Conservation (phyloP, 2,329 filamentous ascomycete species). For the Metarhizium robertsii region DNA sequence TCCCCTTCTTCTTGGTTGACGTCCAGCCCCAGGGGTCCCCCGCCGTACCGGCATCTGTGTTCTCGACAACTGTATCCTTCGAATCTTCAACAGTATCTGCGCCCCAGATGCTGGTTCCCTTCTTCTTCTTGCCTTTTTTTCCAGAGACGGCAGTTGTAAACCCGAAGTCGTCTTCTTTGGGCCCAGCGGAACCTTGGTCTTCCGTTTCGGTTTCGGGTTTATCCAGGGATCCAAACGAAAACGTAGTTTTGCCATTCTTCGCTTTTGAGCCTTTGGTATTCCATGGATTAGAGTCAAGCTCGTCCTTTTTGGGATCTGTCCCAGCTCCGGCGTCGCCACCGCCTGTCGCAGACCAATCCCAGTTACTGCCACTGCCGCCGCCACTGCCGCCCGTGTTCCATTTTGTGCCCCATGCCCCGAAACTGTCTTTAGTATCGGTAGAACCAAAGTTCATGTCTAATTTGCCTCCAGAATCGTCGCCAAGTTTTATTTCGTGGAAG, state of each 20-base stretch:
- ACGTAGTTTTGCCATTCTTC: slow-evolving; percentile 37
- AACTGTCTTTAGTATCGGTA: slow-evolving; percentile 32
- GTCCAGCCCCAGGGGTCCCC: slow-evolving; percentile 26
- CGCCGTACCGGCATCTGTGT: slow-evolving; percentile 12
- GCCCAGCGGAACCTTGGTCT: slow-evolving; percentile 19
- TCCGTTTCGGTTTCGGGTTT: slow-evolving; percentile 28
- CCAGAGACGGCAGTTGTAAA: slow-evolving; percentile 14
- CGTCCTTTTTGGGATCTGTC: slow-evolving; percentile 30
- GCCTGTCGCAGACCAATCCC: slow-evolving; percentile 29
- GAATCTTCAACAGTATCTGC: slow-evolving; percentile 23
- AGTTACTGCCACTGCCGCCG: slow-evolving; percentile 20
- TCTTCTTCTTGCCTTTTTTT: slow-evolving; percentile 36
- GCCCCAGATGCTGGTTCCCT: slow-evolving; percentile 27
- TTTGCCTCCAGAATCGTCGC: slow-evolving; percentile 48
- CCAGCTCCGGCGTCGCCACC: slow-evolving; percentile 16
- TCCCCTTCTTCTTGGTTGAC: slow-evolving; percentile 32
- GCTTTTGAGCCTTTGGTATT: slow-evolving; percentile 34
- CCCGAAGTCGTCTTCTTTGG: slow-evolving; percentile 22
- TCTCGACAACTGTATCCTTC: slow-evolving; percentile 14
- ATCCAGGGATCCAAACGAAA: slow-evolving; percentile 40
- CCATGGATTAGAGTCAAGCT: slow-evolving; percentile 41
- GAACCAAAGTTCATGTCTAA: slow-evolving; percentile 45
- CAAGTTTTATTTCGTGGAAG: slow-evolving; percentile 60
- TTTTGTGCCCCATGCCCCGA: slow-evolving; percentile 51
- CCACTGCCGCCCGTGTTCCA: slow-evolving; percentile 45